Evolutionary conservation across 1,139 yeast species (phyloP).

Genomic region (Diutina siamensis): DNA sequence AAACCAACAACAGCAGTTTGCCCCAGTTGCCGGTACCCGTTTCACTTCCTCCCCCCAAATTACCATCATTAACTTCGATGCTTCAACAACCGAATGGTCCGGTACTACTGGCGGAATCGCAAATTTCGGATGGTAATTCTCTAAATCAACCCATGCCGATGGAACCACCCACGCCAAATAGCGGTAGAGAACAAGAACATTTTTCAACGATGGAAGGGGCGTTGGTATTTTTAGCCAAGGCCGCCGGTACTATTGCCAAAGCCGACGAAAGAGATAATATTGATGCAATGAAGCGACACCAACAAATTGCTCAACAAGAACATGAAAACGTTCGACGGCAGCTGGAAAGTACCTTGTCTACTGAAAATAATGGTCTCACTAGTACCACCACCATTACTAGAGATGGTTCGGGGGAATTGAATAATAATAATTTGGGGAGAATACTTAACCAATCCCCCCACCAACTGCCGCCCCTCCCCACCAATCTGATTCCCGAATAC

Average conservation of each 20-base stretch:
- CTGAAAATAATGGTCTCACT: slow-evolving; percentile 2
- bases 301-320: slow-evolving; percentile 23
- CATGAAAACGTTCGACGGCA: slow-evolving; percentile 5
- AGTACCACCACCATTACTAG: neutral
- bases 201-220: slow-evolving; percentile 53
- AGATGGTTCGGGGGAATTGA: neutral
- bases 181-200: slow-evolving; percentile 8
- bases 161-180: neutral
- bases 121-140: too few species aligned
- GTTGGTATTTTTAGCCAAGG: slow-evolving; percentile 58
- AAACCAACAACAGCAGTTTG: neutral
- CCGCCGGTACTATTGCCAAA: slow-evolving; percentile 62
- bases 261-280: slow-evolving; percentile 58
- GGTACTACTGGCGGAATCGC: neutral
- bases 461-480: neutral
- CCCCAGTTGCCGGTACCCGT: neutral
- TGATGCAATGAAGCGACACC: slow-evolving; percentile 49
- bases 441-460: neutral
- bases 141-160: neutral
- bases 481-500: neutral
- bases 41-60: neutral
- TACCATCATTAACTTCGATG: neutral
- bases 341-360: slow-evolving; percentile 1
- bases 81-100: neutral
- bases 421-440: neutral